phyloP scores from a whole-genome alignment of 1,284 basidiomycete genomes.

The Meripilus lineatus region DNA sequence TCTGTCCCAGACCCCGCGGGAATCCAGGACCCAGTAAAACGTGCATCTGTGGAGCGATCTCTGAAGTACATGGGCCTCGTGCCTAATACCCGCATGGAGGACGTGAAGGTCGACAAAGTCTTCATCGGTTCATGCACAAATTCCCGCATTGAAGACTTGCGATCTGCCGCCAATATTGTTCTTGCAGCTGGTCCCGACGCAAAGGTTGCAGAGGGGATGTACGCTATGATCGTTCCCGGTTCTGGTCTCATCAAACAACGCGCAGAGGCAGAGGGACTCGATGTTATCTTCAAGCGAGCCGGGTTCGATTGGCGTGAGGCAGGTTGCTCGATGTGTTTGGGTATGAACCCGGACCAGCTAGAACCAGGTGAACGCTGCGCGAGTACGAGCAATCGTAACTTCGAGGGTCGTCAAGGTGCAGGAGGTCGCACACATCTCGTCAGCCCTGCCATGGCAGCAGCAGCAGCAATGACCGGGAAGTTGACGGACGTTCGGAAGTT shows the following conservation, averaged over 20 bases:
- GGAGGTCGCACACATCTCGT: slow-evolving; percentile 92
- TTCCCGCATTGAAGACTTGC: slow-evolving; percentile 92
- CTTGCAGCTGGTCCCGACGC: slow-evolving; percentile 71
- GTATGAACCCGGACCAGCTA: slow-evolving; percentile 97
- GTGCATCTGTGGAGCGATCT: slow-evolving; percentile 74
- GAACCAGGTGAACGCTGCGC: slow-evolving; percentile 90
- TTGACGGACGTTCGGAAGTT: slow-evolving; percentile 88
- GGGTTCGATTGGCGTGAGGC: slow-evolving; percentile 98
- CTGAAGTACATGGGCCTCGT: slow-evolving; percentile 90
- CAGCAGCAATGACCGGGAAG: slow-evolving; percentile 86
- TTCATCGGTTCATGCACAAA: slow-evolving; percentile 98
- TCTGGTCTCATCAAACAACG: slow-evolving; percentile 94
- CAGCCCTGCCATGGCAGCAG: slow-evolving; percentile 95
- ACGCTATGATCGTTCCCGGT: slow-evolving; percentile 95
- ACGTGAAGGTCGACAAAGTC: slow-evolving; percentile 86
- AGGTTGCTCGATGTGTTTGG: slow-evolving; percentile 97
- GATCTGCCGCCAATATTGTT: slow-evolving; percentile 83
- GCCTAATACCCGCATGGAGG: slow-evolving; percentile 81
- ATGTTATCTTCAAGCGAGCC: slow-evolving; percentile 87
- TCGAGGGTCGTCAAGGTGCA: slow-evolving; percentile 90
- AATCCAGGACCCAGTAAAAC: slow-evolving; percentile 64
- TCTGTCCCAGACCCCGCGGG: slow-evolving; percentile 77
- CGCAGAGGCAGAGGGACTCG: slow-evolving; percentile 91
- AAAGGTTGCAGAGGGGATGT: slow-evolving; percentile 76
- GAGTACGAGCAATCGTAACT: slow-evolving; percentile 96